Evolutionary conservation across 371 early-diverging fungal genomes (phyloP).

Genomic region (Mortierella sp.): DNA sequence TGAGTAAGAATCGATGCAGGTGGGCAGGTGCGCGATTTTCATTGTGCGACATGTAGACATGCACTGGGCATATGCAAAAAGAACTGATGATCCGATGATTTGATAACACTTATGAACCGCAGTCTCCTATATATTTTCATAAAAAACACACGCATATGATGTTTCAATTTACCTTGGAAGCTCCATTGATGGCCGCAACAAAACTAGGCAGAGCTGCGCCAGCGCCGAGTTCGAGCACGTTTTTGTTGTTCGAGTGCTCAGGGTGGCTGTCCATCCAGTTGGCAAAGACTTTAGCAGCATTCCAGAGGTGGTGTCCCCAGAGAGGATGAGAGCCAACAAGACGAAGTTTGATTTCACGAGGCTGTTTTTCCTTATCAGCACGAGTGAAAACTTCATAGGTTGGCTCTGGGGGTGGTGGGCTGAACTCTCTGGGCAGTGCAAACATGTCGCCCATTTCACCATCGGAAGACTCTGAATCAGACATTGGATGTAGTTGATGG

Average conservation of each 20-base stretch:
- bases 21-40: neutral
- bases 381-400: slow-evolving; percentile 67
- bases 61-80: neutral
- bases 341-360: slow-evolving; percentile 64
- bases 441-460: slow-evolving; percentile 57
- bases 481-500: slow-evolving; percentile 16
- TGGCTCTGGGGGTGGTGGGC: slow-evolving; percentile 62
- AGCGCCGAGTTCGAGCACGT: slow-evolving; percentile 91
- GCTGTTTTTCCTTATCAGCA: slow-evolving; percentile 34
- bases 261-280: slow-evolving; percentile 79
- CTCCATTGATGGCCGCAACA: slow-evolving; percentile 80
- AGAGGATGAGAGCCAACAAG: slow-evolving; percentile 86
- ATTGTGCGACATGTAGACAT: neutral
- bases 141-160: too few species aligned
- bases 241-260: slow-evolving; percentile 68
- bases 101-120: too few species aligned
- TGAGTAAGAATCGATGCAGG: neutral
- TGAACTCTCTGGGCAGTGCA: slow-evolving; percentile 58
- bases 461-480: slow-evolving; percentile 46
- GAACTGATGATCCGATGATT: too few species aligned
- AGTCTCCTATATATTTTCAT: too few species aligned
- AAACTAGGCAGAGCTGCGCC: slow-evolving; percentile 92
- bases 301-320: slow-evolving; percentile 95
- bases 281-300: slow-evolving; percentile 88
- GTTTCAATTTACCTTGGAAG: slow-evolving; percentile 61